Conservation (phyloP, 768 basidiomycete species). For the Gloeopeniophorella convolvens region DNA sequence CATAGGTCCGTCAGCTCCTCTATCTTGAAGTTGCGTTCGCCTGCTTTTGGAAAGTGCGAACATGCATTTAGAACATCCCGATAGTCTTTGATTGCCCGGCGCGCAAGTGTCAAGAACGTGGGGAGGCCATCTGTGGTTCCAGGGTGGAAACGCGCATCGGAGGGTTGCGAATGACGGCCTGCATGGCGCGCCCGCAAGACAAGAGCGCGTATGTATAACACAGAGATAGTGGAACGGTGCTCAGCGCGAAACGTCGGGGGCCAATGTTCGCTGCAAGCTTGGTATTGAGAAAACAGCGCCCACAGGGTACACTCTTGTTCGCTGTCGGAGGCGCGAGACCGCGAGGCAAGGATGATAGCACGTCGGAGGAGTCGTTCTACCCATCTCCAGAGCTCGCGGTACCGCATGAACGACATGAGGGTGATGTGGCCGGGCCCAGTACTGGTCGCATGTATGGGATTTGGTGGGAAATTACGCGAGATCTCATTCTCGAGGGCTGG, state of each 20-base stretch:
- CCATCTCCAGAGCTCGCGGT: conserved; percentile 86
- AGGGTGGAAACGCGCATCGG: conserved; percentile 5
- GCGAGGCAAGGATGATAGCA: conserved; percentile 60
- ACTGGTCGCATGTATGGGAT: conserved; percentile 27
- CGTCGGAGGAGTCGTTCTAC: conserved; percentile 77
- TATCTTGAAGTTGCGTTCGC: conserved; percentile 69
- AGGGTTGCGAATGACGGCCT: background rate
- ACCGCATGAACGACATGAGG: conserved; percentile 52
- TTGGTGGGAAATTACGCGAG: conserved; percentile 24
- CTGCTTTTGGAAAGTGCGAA: conserved; percentile 77
- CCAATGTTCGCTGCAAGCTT: conserved; percentile 60
- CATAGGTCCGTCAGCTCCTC: conserved; percentile 80
- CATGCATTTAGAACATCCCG: conserved; percentile 58
- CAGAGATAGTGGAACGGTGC: conserved; percentile 64
- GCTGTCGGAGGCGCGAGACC: conserved; percentile 33
- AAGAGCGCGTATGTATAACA: conserved; percentile 70
- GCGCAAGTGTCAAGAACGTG: conserved; percentile 53
- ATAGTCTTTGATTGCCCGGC: conserved; percentile 65
- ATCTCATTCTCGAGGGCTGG: conserved; percentile 42
- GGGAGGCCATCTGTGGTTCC: conserved; percentile 19
- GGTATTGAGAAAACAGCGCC: conserved; percentile 58
- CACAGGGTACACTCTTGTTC: conserved; percentile 45
- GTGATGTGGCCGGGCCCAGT: conserved; percentile 33
- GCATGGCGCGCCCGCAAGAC: conserved; percentile 36
- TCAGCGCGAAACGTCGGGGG: conserved; percentile 70